Evolutionary conservation across 1,139 yeast species (phyloP).

Genomic region (Candida sanyaensis): DNA sequence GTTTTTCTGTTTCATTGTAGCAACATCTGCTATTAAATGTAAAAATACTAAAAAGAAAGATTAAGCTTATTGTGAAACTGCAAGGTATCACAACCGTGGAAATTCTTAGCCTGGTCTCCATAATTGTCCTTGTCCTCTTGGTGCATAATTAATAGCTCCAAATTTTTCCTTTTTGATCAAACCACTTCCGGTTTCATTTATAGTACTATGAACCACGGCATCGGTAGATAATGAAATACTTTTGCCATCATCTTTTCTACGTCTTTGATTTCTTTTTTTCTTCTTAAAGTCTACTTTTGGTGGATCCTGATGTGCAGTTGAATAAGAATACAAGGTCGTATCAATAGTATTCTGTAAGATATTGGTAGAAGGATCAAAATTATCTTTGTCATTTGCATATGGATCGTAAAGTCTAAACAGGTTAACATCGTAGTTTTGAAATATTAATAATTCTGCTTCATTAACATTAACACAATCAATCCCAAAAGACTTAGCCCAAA

Average conservation of each 20-base stretch:
- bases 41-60: neutral
- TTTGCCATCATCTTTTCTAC: constrained; percentile 1
- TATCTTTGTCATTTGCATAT: constrained; percentile 27
- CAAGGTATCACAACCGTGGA: neutral
- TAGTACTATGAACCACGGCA: constrained; percentile 20
- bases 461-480: constrained; percentile 52
- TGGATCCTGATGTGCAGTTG: constrained; percentile 10
- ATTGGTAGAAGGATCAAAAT: constrained; percentile 23
- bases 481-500: constrained; percentile 60
- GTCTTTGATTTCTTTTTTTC: constrained; percentile 4
- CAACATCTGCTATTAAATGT: neutral
- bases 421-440: constrained; percentile 40
- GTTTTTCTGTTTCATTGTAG: neutral
- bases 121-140: constrained; percentile 53
- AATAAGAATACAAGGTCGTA: constrained; percentile 29
- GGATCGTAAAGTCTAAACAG: constrained; percentile 27
- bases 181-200: constrained; percentile 16
- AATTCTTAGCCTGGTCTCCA: constrained; percentile 41
- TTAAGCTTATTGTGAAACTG: neutral
- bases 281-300: constrained; percentile 7
- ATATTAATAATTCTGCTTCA: constrained; percentile 51
- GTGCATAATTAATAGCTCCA: constrained; percentile 52
- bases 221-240: constrained; percentile 11
- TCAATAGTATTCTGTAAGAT: constrained; percentile 41
- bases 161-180: constrained; percentile 41